phyloP scores from a whole-genome alignment of 139 green algal species.

The Tetraselmis striata region DNA sequence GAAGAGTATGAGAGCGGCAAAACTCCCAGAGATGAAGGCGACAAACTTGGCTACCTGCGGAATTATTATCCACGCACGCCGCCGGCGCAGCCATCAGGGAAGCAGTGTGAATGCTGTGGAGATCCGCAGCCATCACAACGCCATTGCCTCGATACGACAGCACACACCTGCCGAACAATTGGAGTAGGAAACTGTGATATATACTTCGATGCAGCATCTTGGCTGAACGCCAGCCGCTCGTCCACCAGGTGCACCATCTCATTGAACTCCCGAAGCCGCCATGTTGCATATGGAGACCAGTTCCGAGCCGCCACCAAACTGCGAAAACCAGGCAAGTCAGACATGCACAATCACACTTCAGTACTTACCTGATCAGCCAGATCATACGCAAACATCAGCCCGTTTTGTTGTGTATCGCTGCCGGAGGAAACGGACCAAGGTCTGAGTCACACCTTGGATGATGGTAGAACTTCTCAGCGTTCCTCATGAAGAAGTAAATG shows the following conservation, averaged over 20 bases:
- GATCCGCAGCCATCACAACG: slow-evolving; percentile 4
- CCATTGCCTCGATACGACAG: slow-evolving; percentile 38
- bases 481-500: slow-evolving; percentile 90
- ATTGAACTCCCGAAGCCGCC: slow-evolving; percentile 89
- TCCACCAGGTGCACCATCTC: slow-evolving; percentile 85
- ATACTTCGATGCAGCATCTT: slow-evolving; percentile 73
- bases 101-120: too few species aligned
- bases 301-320: slow-evolving; percentile 5
- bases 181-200: slow-evolving; percentile 86
- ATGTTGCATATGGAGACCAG: slow-evolving; percentile 71
- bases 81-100: too few species aligned
- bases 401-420: too few species aligned
- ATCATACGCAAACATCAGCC: too few species aligned
- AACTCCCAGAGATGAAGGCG: slow-evolving; percentile 75
- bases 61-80: too few species aligned
- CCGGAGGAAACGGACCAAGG: too few species aligned
- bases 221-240: slow-evolving; percentile 65
- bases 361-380: too few species aligned
- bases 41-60: slow-evolving; percentile 69
- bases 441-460: slow-evolving; percentile 46
- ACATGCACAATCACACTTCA: slow-evolving; percentile 9
- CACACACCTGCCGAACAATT: slow-evolving; percentile 29
- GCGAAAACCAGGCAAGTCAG: neutral
- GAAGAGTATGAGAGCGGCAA: slow-evolving; percentile 76
- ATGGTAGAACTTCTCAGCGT: slow-evolving; percentile 89